phyloP scores from a whole-genome alignment of 495 filamentous ascomycete genomes.

The Copromyces sp. region DNA sequence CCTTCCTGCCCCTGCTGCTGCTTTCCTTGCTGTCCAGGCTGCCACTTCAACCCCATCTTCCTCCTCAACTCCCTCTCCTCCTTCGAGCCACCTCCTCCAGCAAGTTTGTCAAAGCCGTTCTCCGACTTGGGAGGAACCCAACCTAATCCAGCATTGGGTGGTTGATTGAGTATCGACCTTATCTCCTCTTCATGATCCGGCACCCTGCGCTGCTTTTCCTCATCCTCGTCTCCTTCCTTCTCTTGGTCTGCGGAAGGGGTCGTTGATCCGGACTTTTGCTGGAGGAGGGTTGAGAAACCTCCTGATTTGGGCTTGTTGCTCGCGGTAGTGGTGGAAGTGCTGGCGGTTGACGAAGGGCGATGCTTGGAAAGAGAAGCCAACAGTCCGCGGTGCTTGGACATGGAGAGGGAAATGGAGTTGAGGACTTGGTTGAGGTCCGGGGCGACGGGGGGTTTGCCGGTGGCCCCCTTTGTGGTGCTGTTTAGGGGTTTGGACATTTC shows the following conservation, averaged over 20 bases:
- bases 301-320: neutral
- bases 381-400: constrained; percentile 7
- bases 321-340: constrained; percentile 1
- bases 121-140: constrained; percentile 6
- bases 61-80: constrained; percentile 19
- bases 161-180: constrained; percentile 11
- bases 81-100: neutral
- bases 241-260: neutral
- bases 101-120: neutral
- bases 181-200: constrained; percentile 17
- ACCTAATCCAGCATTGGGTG: constrained; percentile 32
- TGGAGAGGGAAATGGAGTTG: constrained; percentile 24
- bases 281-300: constrained; percentile 11
- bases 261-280: neutral
- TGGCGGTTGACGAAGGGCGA: constrained; percentile 4
- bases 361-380: constrained; percentile 8
- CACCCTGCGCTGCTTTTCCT: neutral
- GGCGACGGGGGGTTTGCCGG: constrained; percentile 11
- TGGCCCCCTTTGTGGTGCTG: neutral
- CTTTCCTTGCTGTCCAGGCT: constrained; percentile 6
- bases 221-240: neutral
- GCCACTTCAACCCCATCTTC: constrained; percentile 21
- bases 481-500: constrained; percentile 5
- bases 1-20: neutral
- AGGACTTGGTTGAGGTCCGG: constrained; percentile 23